Evolutionary conservation across 345 rosid genomes (phyloP), one percentile per base, ranked within the genome.

Genomic region (Excoecaria cochinchinensis): DNA sequence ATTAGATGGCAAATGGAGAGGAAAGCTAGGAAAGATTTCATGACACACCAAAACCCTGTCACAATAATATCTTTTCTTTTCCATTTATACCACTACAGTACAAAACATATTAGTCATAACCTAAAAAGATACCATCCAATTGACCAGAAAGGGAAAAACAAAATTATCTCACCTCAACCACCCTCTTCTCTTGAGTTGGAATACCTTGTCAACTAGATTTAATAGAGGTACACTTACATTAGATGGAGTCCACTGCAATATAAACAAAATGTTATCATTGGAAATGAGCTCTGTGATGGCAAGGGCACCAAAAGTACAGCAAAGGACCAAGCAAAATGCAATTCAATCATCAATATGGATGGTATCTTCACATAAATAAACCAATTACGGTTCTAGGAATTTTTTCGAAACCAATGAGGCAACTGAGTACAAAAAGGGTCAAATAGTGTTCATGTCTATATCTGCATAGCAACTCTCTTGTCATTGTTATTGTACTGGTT

Each of bases 171-270:
- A 96, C 99, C 98, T 90, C 79, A 92, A 79, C 99, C 99, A 96
- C 63, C 98, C 99, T 86, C 98, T 89, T 85, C 97, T 90, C 63
- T 93, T 93, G 15, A 96, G 94, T 82, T 92, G 98, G 88, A 96
- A 96, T 70, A 93, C 89, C 79, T 93, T 96, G 81, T 96, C 99
- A 60, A 92, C 99, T 68, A 96, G 92, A 89, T 92, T 96, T 83
- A 96, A 75, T 65, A 96, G 75, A 38, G 99, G 98, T 42, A 93
- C 97, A 67, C 97, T 93, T 67, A 96, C 94, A 78, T 96, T 96
- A n/a, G 98, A 86, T 5, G 99, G 99, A 75, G 86, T 86, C 98
- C 98, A 93, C 98, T 93, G 94, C 79, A 15, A 70, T 19, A 39
- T 3, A 47, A 22, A 50, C 3, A 25, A 31, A 68, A 19, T 9